Base-by-base conservation (phyloP, 1,139 yeast species). In the Candida freyschussii region DNA sequence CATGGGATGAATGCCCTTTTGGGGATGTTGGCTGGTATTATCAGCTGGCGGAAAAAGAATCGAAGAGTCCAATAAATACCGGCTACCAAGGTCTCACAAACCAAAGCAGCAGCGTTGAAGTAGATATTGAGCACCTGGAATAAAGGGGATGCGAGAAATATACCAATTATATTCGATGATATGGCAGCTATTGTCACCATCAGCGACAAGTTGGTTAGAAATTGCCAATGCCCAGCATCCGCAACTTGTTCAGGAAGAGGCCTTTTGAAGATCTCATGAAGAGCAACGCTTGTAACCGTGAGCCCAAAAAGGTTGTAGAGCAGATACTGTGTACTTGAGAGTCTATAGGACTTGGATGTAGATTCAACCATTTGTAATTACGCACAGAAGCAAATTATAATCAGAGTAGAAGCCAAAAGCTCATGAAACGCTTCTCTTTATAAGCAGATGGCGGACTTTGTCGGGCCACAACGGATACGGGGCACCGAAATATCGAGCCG, bases 61-160 rank as follows among this genome's bases (percentile, higher is more conserved):
- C 78, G 59, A 43, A 79, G 63, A 0, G 79, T 76, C 87, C 89
- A 80, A 53, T 80, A 80, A 7, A 79, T 72, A 3, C 59, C 26
- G 0, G 83, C 66, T 12, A 80, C 84, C 19, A 79, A 64, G 11
- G 69, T 59, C 50, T 79, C 87, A 17, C 76, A 51, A 0, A 76
- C 72, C 34, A 77, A 57, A 0, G 76, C 74, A 27, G 74, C 49
- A 1, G 83, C 45, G 20, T 40, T 43, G 12, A 39, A 6, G 13
- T 34, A 33, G 2, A 19, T n/a, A 16, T 44, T 35, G 4, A 41
- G 12, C 0, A 17, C 15, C 7, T 12, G 17, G 7, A 19, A 16
- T 3, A 17, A 13, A 5, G 12, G 13, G 6, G 24, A 4, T 11
- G 13, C 17, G 8, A 27, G 9, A 6, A 26, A 8, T 4, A 37